These are phyloP conservation scores for Cryptosporidium sp. DNA, from an alignment of 169 alveolate genomes.

Conservation along the genomic window DNA sequence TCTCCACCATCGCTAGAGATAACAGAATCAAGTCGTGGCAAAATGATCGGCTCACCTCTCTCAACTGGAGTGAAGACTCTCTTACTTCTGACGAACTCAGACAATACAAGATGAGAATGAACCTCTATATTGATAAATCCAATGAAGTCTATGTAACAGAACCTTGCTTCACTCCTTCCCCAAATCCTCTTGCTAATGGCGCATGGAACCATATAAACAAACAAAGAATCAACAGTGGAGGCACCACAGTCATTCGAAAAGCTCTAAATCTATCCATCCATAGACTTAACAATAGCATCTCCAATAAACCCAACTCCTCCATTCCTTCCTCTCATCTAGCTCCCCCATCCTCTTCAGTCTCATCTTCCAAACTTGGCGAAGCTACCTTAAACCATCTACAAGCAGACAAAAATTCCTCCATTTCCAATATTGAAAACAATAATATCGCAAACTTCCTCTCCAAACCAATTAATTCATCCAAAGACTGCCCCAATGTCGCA, in stretches of 20 bases:
- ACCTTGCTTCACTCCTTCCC: slow-evolving; percentile 73
- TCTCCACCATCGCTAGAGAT: slow-evolving; percentile 69
- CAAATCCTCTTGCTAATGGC: slow-evolving; percentile 62
- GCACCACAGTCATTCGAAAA: slow-evolving; percentile 65
- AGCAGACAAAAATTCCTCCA: neutral
- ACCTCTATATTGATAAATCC: slow-evolving; percentile 58
- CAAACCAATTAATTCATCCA: neutral
- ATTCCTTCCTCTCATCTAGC: neutral
- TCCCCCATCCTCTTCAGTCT: neutral
- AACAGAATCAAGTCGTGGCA: slow-evolving; percentile 69
- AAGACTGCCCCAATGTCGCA: neutral
- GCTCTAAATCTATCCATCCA: slow-evolving; percentile 68
- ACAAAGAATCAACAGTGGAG: slow-evolving; percentile 67
- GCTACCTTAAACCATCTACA: neutral
- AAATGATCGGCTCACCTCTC: slow-evolving; percentile 53
- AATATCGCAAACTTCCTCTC: slow-evolving; percentile 11
- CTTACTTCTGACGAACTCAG: slow-evolving; percentile 66
- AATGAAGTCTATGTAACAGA: slow-evolving; percentile 70
- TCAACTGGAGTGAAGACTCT: slow-evolving; percentile 76
- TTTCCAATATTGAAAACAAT: slow-evolving; percentile 7
- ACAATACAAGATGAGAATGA: slow-evolving; percentile 47
- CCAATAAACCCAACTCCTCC: slow-evolving; percentile 5
- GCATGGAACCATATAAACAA: slow-evolving; percentile 75
- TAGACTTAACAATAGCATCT: neutral
- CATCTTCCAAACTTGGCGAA: neutral